Evolutionary conservation across 2,329 filamentous ascomycete species (phyloP), one percentile per base, ranked within the genome.

Genomic region (Aspergillus quadricinctus): DNA sequence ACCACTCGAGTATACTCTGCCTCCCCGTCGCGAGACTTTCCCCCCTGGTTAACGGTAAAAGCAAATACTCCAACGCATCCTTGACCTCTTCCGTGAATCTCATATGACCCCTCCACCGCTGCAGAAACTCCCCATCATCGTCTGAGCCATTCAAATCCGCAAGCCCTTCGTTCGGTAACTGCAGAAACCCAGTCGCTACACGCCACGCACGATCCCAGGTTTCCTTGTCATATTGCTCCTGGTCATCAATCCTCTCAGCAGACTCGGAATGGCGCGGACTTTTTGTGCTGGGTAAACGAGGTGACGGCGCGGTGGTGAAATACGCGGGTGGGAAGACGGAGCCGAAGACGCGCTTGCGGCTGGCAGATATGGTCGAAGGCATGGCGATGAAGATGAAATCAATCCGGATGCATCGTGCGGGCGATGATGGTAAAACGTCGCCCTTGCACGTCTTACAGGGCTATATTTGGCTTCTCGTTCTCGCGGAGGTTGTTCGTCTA

Each of bases 271-370:
- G 19, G 19, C 9, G n/a, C 8, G 41, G 41, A 10, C 19, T 45
- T 45, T 14, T 45, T 5, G 41, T 10, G 31, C 31, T 37, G 14
- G 31, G 14, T n/a, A 37, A 17, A 5, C 31, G 31, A 37, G 31
- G 3, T 2, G 31, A 10, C 2, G 19, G 10, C 41, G 66, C 65
- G 19, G 72, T 62, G 43, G 68, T 57, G 54, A 66, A 66, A 61
- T 67, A 70, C 53, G 72, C 64, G 50, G 73, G 69, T 49, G 75
- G 68, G 58, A 78, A 78, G 49, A 78, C 75, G 11, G 76, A 77
- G 54, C 66, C 66, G 61, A 78, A 77, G 23, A 78, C 70, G 60
- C 74, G 75, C 64, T 71, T 72, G 59, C 72, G 72, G 56, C 64
- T 60, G 54, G 53, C 56, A 55, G 62, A 63, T 52, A 68, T 62